Evolutionary conservation across 176 grass and related monocot genomes (phyloP).

Genomic region (Oryza glumipatula): DNA sequence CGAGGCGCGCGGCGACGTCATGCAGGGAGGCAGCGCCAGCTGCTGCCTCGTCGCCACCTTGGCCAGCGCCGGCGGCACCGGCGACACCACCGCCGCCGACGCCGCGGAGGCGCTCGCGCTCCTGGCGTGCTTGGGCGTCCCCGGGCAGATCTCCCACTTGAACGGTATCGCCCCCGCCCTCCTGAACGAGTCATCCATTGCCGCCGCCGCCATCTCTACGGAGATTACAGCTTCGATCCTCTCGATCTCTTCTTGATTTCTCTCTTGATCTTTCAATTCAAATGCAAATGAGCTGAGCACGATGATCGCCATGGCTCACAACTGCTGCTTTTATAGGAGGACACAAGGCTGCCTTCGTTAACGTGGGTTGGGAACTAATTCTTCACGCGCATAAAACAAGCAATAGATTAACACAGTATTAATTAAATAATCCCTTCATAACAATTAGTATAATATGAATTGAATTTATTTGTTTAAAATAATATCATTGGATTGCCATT

Average conservation of each 20-base stretch:
- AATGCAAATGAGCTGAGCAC: neutral
- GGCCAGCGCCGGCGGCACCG: neutral
- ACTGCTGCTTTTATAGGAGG: constrained; percentile 19
- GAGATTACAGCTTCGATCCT: neutral
- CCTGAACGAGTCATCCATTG: constrained; percentile 70
- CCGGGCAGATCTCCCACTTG: constrained; percentile 88
- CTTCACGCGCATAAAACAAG: too few relatives aligned
- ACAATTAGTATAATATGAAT: too few relatives aligned
- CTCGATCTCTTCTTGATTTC: neutral
- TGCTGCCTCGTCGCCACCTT: constrained; percentile 46
- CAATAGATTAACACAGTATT: too few relatives aligned
- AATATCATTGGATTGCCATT: too few relatives aligned
- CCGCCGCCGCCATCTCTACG: neutral
- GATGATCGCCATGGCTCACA: neutral
- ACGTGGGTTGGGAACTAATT: too few relatives aligned
- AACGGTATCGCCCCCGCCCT: constrained; percentile 78
- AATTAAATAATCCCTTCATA: too few relatives aligned
- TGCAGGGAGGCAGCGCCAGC: constrained; percentile 65
- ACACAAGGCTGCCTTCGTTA: neutral
- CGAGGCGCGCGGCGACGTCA: constrained; percentile 38
- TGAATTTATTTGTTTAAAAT: too few relatives aligned
- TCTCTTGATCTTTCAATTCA: too few relatives aligned
- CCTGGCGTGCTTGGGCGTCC: constrained; percentile 59
- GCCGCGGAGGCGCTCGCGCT: constrained; percentile 24
- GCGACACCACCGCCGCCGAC: neutral